Conservation (phyloP, 164 flowering plant genomes). For the Hamamelis virginiana region DNA sequence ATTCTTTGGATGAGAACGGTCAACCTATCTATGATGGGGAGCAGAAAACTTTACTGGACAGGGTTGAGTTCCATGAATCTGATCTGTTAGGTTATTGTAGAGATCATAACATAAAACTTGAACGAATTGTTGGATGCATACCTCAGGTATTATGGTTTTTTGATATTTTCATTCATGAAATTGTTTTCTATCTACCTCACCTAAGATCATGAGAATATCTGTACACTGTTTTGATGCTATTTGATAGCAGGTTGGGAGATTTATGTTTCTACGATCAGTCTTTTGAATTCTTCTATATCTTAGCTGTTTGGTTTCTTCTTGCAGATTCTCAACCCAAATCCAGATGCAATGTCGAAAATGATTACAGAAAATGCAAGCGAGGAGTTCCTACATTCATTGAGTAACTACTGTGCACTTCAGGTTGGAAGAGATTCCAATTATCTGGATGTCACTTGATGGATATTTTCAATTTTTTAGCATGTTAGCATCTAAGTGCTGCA, state of each 20-base stretch:
- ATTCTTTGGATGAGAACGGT: slow-evolving; percentile 91
- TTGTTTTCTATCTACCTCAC: background rate
- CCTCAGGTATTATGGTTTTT: slow-evolving; percentile 71
- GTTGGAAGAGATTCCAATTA: slow-evolving; percentile 31
- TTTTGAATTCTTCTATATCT: background rate
- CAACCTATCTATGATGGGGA: slow-evolving; percentile 74
- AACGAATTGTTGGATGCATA: slow-evolving; percentile 96
- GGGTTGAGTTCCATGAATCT: slow-evolving; percentile 97
- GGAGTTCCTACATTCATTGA: slow-evolving; percentile 80
- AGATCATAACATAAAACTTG: slow-evolving; percentile 73
- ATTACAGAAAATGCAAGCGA: slow-evolving; percentile 98
- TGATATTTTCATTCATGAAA: background rate
- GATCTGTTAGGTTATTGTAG: slow-evolving; percentile 86
- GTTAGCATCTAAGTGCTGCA: slow-evolving; percentile 5
- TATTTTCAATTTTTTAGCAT: background rate
- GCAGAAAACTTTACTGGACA: slow-evolving; percentile 82
- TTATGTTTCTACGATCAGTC: background rate
- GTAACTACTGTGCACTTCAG: slow-evolving; percentile 99
- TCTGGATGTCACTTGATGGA: background rate
- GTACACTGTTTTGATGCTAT: background rate
- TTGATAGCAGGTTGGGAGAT: background rate
- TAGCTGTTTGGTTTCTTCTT: slow-evolving; percentile 12
- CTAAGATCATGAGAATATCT: background rate
- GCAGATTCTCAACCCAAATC: slow-evolving; percentile 98
- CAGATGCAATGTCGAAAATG: slow-evolving; percentile 97